Percentiles rank a stretch among this genome's conserved stretches.
Evolutionary conservation across 2,329 filamentous ascomycete species (phyloP).

Genomic region (Drechmeria coniospora): DNA sequence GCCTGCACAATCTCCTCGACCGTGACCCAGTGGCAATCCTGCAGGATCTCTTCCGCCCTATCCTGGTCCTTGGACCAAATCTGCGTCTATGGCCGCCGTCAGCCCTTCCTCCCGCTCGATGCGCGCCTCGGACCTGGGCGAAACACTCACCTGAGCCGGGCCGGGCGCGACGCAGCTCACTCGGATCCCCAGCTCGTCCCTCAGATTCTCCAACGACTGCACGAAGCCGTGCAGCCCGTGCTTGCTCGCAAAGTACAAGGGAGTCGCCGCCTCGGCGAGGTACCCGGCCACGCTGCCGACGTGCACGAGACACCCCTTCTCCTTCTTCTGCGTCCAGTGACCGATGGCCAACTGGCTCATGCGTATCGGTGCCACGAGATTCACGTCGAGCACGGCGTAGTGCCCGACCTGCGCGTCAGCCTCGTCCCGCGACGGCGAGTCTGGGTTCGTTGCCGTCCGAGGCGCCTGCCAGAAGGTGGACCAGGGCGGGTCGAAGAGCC

Average conservation of each 20-base stretch:
- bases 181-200: slow-evolving; percentile 17
- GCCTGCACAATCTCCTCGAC: slow-evolving; percentile 16
- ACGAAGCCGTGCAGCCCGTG: slow-evolving; percentile 21
- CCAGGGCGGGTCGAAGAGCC: slow-evolving; percentile 20
- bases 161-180: slow-evolving; percentile 18
- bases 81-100: slow-evolving; percentile 12
- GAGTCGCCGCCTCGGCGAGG: slow-evolving; percentile 12
- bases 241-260: slow-evolving; percentile 22
- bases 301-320: slow-evolving; percentile 15
- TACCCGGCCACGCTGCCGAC: slow-evolving; percentile 20
- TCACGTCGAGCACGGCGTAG: slow-evolving; percentile 21
- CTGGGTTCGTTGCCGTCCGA: slow-evolving; percentile 12
- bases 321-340: slow-evolving; percentile 17
- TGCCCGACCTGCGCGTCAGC: slow-evolving; percentile 15
- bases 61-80: slow-evolving; percentile 17
- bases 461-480: slow-evolving; percentile 22
- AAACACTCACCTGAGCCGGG: slow-evolving; percentile 12
- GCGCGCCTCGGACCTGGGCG: not conserved
- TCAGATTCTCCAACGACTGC: slow-evolving; percentile 13
- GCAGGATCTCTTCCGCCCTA: slow-evolving; percentile 12
- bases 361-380: slow-evolving; percentile 21
- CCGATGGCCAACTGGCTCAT: slow-evolving; percentile 22
- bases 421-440: slow-evolving; percentile 11
- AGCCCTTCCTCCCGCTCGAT: not conserved
- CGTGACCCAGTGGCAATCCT: slow-evolving; percentile 13